A percentile compares a stretch with the other conserved stretches of the same genome.
Conservation (phyloP, 306 rosid species). For the Acacia melanoxylon region DNA sequence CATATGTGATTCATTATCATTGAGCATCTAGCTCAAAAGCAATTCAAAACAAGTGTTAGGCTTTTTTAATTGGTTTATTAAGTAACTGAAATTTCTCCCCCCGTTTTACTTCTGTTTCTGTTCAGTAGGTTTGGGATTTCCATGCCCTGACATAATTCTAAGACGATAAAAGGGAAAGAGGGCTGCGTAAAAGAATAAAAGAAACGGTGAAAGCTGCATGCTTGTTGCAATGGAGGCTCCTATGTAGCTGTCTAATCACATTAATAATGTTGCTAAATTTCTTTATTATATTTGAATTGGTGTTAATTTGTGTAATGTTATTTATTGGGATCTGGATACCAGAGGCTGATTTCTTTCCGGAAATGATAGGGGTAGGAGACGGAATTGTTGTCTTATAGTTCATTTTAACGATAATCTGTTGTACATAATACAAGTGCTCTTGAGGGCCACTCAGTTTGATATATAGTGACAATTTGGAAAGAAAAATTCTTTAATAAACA, state of each 20-base stretch:
- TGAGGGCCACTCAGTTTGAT: not conserved
- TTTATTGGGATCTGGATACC: not conserved
- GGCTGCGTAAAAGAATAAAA: slow-evolving; percentile 9
- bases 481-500: not conserved
- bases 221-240: slow-evolving; percentile 18
- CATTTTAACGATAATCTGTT: slow-evolving; percentile 1
- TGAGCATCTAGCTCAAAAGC: not conserved
- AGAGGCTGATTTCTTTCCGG: not conserved
- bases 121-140: slow-evolving; percentile 24
- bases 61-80: not conserved
- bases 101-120: not conserved
- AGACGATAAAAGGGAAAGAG: slow-evolving; percentile 12
- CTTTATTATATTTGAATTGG: slow-evolving; percentile 4
- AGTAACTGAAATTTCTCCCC: not conserved
- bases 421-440: slow-evolving; percentile 2
- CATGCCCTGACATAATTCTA: slow-evolving; percentile 3
- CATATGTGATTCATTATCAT: not conserved
- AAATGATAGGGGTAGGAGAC: not conserved
- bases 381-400: not conserved
- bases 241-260: not conserved
- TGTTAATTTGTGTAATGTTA: slow-evolving; percentile 12
- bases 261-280: slow-evolving; percentile 4
- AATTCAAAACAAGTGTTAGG: not conserved
- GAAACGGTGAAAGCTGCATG: slow-evolving; percentile 18
- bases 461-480: not conserved